These are phyloP conservation scores for Alternaria triticimaculans DNA, from an alignment of 2,329 filamentous ascomycete genomes.

Conservation along the genomic window DNA sequence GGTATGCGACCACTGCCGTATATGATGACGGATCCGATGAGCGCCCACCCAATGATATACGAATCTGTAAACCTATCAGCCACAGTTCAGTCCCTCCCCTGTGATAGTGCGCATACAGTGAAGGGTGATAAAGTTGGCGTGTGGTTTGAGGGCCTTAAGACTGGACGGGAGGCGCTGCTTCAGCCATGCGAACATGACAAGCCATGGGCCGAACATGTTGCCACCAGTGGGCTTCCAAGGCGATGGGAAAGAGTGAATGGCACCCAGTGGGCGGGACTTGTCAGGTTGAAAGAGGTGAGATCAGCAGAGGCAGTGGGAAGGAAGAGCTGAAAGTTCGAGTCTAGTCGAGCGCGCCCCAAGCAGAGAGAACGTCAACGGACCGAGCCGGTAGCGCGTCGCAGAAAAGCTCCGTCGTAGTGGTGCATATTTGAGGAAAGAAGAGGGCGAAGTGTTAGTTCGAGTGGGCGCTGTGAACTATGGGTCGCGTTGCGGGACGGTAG, in stretches of 20 bases:
- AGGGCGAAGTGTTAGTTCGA: not conserved
- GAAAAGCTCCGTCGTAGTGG: constrained; percentile 9
- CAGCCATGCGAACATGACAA: constrained; percentile 39
- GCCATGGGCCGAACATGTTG: constrained; percentile 43
- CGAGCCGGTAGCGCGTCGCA: constrained; percentile 26
- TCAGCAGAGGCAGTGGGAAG: constrained; percentile 1
- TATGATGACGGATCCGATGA: constrained; percentile 79
- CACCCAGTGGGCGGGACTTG: not conserved
- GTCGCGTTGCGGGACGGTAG: not conserved
- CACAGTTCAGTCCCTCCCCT: no score
- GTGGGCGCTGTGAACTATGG: not conserved
- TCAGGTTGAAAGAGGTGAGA: not conserved
- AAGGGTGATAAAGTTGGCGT: constrained; percentile 80
- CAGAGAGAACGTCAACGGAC: constrained; percentile 25
- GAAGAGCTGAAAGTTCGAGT: constrained; percentile 9
- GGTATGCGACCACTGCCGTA: constrained; percentile 68
- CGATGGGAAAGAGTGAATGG: not conserved
- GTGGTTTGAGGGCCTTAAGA: constrained; percentile 54
- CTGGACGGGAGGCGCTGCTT: constrained; percentile 31
- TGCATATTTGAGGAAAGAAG: constrained; percentile 15
- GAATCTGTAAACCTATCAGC: constrained; percentile 62
- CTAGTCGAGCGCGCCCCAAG: constrained; percentile 10
- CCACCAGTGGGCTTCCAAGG: constrained; percentile 2
- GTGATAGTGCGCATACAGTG: constrained; percentile 64
- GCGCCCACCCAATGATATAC: constrained; percentile 76